Conservation (phyloP, 2,329 filamentous ascomycete genomes). For the Cladosporium sp. region DNA sequence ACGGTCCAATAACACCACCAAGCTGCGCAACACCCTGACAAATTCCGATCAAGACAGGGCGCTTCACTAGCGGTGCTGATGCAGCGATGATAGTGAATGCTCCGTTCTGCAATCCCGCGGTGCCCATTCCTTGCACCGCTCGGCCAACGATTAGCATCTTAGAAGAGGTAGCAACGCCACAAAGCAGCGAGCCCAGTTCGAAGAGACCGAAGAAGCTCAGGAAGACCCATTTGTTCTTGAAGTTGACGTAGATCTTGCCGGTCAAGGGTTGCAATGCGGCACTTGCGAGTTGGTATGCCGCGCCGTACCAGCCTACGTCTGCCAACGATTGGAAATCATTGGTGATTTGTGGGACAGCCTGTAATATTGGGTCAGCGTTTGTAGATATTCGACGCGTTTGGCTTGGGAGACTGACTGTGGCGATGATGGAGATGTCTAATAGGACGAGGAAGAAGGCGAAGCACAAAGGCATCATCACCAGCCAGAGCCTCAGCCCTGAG, state of each 20-base stretch:
- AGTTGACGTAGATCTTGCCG: slow-evolving; percentile 24
- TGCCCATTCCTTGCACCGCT: slow-evolving; percentile 55
- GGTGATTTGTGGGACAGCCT: slow-evolving; percentile 44
- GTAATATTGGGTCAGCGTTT: slow-evolving; percentile 4
- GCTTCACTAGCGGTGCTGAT: slow-evolving; percentile 17
- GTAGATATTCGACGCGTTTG: neutral
- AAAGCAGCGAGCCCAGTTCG: slow-evolving; percentile 54
- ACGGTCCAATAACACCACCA: slow-evolving; percentile 20
- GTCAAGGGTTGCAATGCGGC: slow-evolving; percentile 23
- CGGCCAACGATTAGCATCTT: slow-evolving; percentile 57
- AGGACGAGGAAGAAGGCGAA: slow-evolving; percentile 37
- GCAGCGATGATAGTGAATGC: slow-evolving; percentile 22
- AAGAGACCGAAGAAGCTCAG: slow-evolving; percentile 23
- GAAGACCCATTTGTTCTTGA: slow-evolving; percentile 25
- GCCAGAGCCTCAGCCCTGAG: slow-evolving; percentile 32
- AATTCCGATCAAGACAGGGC: slow-evolving; percentile 22
- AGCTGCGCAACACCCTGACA: slow-evolving; percentile 25
- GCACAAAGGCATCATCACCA: slow-evolving; percentile 40
- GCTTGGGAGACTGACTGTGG: slow-evolving; percentile 13
- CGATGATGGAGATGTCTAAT: slow-evolving; percentile 22
- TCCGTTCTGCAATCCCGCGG: slow-evolving; percentile 41
- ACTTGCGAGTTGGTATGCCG: slow-evolving; percentile 23
- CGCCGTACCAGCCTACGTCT: slow-evolving; percentile 46
- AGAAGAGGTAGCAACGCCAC: slow-evolving; percentile 51
- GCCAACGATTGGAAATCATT: slow-evolving; percentile 42